phyloP scores from a whole-genome alignment of 257 asterid species.

The Solanum sitiens region DNA sequence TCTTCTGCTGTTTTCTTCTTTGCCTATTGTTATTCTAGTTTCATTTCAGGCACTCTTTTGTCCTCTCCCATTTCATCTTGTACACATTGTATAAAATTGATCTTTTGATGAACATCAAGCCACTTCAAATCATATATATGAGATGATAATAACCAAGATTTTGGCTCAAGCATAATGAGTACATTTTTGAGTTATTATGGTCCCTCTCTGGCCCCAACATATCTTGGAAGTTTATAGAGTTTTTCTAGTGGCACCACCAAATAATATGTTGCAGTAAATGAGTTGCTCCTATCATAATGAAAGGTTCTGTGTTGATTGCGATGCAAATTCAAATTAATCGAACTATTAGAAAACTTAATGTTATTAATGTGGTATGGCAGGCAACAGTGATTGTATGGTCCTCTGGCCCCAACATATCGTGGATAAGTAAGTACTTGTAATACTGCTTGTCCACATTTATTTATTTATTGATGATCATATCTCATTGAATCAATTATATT shows the following conservation, averaged over 20 bases:
- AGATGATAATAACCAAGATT: not conserved
- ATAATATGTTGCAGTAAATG: no score
- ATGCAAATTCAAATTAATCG: no score
- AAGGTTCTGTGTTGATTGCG: no score
- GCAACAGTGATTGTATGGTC: not conserved
- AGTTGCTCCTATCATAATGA: no score
- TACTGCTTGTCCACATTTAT: not conserved
- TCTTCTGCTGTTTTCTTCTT: slow-evolving; percentile 45
- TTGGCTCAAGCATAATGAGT: not conserved
- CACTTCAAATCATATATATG: not conserved
- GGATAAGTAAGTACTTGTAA: not conserved
- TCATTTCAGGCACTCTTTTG: not conserved
- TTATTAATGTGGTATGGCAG: not conserved
- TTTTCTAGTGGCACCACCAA: not conserved
- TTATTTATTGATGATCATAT: not conserved
- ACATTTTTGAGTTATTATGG: not conserved
- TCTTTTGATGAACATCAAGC: not conserved
- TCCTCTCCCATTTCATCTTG: not conserved
- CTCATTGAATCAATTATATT: not conserved
- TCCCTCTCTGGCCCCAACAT: not conserved
- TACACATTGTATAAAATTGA: slow-evolving; percentile 18
- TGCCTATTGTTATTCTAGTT: slow-evolving; percentile 59
- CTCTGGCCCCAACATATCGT: not conserved
- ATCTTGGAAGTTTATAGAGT: not conserved
- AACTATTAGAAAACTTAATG: not conserved